These are phyloP conservation scores for Schizopora paradoxa DNA, from an alignment of 1,284 basidiomycete genomes.

Conservation along the genomic window DNA sequence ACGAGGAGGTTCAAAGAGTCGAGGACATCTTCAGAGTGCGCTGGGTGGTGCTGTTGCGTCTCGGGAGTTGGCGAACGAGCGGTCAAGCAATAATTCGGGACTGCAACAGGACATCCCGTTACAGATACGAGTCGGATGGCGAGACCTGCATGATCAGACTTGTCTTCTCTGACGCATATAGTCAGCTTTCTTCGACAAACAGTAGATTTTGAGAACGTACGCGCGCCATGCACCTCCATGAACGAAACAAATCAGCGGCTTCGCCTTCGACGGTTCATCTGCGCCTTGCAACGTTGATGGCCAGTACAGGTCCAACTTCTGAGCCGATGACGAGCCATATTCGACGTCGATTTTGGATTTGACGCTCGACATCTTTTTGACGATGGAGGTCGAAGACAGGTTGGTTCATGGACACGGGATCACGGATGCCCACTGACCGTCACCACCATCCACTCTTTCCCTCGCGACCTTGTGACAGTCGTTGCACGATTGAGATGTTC, in stretches of 20 bases:
- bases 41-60: constrained; percentile 52
- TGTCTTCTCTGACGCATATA: constrained; percentile 56
- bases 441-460: too few species aligned
- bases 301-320: constrained; percentile 29
- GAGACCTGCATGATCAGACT: constrained; percentile 48
- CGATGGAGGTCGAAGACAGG: neutral
- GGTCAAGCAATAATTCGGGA: constrained; percentile 74
- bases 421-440: too few species aligned
- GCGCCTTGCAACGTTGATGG: constrained; percentile 12
- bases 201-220: constrained; percentile 39
- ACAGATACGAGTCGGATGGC: constrained; percentile 45
- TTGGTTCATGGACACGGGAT: too few species aligned
- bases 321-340: constrained; percentile 14
- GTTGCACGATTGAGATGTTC: too few species aligned
- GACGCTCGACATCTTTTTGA: neutral
- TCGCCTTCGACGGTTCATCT: constrained; percentile 4
- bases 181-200: constrained; percentile 8
- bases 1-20: constrained; percentile 52
- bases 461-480: too few species aligned
- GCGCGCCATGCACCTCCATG: constrained; percentile 78
- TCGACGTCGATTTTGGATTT: neutral
- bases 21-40: constrained; percentile 63
- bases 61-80: constrained; percentile 33
- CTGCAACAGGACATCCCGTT: constrained; percentile 53
- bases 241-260: constrained; percentile 45